A percentile compares a stretch with the other conserved stretches of the same genome.
These are phyloP conservation scores for Zygoascus sp. DNA, from an alignment of 1,139 yeast genomes.

Conservation along the genomic window DNA sequence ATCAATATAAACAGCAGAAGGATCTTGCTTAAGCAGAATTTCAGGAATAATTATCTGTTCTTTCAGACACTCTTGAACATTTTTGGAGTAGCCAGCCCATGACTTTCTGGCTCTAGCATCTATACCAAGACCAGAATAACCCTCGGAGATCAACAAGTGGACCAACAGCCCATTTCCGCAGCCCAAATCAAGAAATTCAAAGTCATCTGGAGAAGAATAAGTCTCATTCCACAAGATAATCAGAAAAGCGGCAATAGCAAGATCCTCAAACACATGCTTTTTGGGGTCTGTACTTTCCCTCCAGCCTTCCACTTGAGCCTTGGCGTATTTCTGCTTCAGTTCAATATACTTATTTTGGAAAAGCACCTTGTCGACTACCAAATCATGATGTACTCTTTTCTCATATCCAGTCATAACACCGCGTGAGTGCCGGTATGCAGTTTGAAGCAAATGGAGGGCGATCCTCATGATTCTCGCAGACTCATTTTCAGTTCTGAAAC, in stretches of 20 bases:
- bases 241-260: constrained; percentile 91
- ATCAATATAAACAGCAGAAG: constrained; percentile 5
- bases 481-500: constrained; percentile 22
- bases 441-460: constrained; percentile 71
- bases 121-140: constrained; percentile 76
- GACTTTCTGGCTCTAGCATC: constrained; percentile 90
- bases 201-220: constrained; percentile 44
- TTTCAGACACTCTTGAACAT: constrained; percentile 51
- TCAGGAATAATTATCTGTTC: constrained; percentile 83
- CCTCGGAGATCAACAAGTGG: constrained; percentile 70
- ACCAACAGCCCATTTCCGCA: constrained; percentile 94
- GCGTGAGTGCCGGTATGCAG: constrained; percentile 75
- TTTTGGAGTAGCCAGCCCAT: constrained; percentile 69
- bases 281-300: constrained; percentile 89
- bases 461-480: constrained; percentile 70
- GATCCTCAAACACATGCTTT: constrained; percentile 94
- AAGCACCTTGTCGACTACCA: constrained; percentile 72
- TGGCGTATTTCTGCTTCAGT: constrained; percentile 78
- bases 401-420: constrained; percentile 84
- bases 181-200: constrained; percentile 84
- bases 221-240: constrained; percentile 79
- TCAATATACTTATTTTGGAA: constrained; percentile 81
- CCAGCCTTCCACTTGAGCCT: constrained; percentile 76
- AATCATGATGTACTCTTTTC: constrained; percentile 83
- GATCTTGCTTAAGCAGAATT: constrained; percentile 40